These are phyloP conservation scores for Leccinellum luteum DNA, from an alignment of 768 basidiomycete species.

Conservation along the genomic window DNA sequence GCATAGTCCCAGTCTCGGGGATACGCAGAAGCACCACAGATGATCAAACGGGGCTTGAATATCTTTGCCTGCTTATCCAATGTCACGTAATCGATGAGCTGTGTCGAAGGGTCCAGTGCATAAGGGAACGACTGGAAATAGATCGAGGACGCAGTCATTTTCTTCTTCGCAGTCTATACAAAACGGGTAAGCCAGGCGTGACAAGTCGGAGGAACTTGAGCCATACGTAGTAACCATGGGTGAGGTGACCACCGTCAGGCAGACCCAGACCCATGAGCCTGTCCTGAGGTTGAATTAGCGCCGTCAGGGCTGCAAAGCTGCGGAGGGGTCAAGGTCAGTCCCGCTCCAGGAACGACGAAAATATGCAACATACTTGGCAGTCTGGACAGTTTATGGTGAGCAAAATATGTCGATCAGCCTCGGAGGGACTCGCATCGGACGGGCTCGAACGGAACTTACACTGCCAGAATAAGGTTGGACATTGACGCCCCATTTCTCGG, in stretches of 20 bases:
- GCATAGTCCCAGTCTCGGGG: constrained; percentile 98
- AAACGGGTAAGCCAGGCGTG: constrained; percentile 2
- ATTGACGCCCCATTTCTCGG: constrained; percentile 94
- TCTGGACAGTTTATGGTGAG: constrained; percentile 42
- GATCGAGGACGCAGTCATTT: constrained; percentile 99
- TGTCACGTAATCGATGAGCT: constrained; percentile 84
- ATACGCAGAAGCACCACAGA: constrained; percentile 98
- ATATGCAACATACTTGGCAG: constrained; percentile 70
- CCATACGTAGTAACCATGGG: constrained; percentile 93
- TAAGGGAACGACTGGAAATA: constrained; percentile 99
- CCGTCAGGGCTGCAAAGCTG: constrained; percentile 96
- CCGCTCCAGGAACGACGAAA: not conserved
- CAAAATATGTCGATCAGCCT: constrained; percentile 14
- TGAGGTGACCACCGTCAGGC: constrained; percentile 95
- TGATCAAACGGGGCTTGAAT: constrained; percentile 93
- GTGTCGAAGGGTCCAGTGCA: constrained; percentile 73
- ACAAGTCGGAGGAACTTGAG: not conserved
- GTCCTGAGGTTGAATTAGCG: constrained; percentile 94
- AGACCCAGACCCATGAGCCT: constrained; percentile 98
- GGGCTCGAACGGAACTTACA: constrained; percentile 49
- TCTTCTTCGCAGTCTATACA: constrained; percentile 90
- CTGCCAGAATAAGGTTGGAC: constrained; percentile 98
- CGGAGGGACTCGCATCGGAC: not conserved
- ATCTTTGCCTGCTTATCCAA: constrained; percentile 85
- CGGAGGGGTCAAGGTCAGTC: constrained; percentile 13